A percentile compares a stretch with the other conserved stretches of the same genome.
phyloP scores from a whole-genome alignment of 441 rosid genomes.

The Bocquillonia castaneifolia region DNA sequence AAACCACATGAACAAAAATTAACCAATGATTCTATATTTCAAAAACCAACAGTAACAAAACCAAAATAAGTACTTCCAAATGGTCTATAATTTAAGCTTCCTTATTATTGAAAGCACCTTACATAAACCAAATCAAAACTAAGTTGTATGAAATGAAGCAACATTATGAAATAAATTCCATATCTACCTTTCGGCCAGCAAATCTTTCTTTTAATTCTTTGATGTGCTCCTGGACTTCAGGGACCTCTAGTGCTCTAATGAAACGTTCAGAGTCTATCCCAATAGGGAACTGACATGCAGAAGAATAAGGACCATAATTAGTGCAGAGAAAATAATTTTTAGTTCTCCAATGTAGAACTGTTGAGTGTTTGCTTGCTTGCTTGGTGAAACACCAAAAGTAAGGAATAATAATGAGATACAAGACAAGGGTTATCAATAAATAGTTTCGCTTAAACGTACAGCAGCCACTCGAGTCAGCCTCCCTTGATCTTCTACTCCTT shows the following conservation, averaged over 20 bases:
- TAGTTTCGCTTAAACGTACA: slow-evolving; percentile 42
- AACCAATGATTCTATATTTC: no score
- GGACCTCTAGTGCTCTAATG: slow-evolving; percentile 65
- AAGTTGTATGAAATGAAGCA: background rate
- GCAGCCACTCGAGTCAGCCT: slow-evolving; percentile 96
- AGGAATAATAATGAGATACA: background rate
- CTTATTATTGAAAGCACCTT: no score
- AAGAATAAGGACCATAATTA: slow-evolving; percentile 14
- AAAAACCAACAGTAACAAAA: no score
- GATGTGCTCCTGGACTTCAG: slow-evolving; percentile 64
- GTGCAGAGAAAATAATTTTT: background rate
- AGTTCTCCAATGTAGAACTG: slow-evolving; percentile 4
- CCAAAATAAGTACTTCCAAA: background rate
- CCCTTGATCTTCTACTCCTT: slow-evolving; percentile 98
- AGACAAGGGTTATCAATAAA: slow-evolving; percentile 27
- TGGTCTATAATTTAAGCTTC: no score
- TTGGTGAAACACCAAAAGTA: slow-evolving; percentile 12
- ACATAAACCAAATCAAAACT: no score
- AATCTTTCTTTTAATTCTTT: slow-evolving; percentile 84
- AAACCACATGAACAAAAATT: background rate
- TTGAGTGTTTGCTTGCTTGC: slow-evolving; percentile 18
- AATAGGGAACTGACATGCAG: slow-evolving; percentile 75
- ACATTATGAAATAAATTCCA: slow-evolving; percentile 4
- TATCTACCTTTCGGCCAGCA: slow-evolving; percentile 70
- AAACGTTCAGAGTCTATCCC: slow-evolving; percentile 94